These are phyloP conservation scores for Cryoendolithus antarcticus DNA, from an alignment of 2,329 filamentous ascomycete species.

Conservation along the genomic window DNA sequence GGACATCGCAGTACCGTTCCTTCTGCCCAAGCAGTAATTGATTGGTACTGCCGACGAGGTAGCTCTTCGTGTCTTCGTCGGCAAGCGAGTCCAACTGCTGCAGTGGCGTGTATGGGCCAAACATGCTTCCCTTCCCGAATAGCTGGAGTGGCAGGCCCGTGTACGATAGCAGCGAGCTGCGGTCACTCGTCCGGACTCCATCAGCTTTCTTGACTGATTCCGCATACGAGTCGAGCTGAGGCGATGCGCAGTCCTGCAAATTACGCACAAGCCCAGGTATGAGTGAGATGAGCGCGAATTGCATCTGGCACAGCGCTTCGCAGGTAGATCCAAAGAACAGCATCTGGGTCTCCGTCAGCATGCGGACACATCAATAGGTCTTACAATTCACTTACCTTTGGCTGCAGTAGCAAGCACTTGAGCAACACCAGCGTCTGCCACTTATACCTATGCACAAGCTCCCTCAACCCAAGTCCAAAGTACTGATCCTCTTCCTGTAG, in stretches of 20 bases:
- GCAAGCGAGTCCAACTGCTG: conserved; percentile 91
- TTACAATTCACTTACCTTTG: conserved; percentile 52
- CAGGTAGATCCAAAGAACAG: conserved; percentile 97
- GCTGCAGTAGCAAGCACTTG: conserved; percentile 86
- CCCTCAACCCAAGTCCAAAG: conserved; percentile 54
- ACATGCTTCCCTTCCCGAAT: conserved; percentile 90
- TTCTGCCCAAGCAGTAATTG: conserved; percentile 85
- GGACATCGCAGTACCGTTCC: conserved; percentile 88
- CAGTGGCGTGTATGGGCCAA: conserved; percentile 90
- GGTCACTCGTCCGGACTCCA: conserved; percentile 81
- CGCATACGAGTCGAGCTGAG: conserved; percentile 74
- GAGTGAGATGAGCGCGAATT: conserved; percentile 89
- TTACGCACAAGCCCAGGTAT: conserved; percentile 86
- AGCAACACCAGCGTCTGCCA: conserved; percentile 89
- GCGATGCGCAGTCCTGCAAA: conserved; percentile 89
- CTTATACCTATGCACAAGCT: conserved; percentile 87
- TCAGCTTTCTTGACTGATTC: conserved; percentile 63
- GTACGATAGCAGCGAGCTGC: conserved; percentile 76
- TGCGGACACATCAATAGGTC: no score
- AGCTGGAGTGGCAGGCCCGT: conserved; percentile 93
- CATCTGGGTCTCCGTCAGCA: conserved; percentile 49
- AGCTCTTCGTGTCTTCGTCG: conserved; percentile 89
- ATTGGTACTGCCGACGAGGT: conserved; percentile 94
- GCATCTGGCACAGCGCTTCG: conserved; percentile 93
- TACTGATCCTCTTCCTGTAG: conserved; percentile 71